Evolutionary conservation across 441 rosid species (phyloP).

Genomic region (Croton setiger): DNA sequence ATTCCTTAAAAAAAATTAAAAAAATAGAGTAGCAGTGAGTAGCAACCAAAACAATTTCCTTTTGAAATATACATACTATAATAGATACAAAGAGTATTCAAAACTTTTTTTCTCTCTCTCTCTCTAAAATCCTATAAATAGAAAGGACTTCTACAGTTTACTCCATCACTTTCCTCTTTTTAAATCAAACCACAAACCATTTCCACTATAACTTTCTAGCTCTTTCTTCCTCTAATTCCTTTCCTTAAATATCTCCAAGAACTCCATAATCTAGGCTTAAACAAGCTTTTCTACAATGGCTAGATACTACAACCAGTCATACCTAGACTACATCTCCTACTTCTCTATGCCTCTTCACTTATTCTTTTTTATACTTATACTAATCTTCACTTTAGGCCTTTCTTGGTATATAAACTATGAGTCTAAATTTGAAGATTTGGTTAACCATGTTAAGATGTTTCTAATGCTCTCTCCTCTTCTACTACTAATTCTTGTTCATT

Average conservation of each 20-base stretch:
- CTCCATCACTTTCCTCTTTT: neutral
- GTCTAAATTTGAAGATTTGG: conserved; percentile 47
- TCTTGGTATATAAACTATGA: conserved; percentile 78
- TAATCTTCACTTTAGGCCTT: conserved; percentile 45
- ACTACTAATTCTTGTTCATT: conserved; percentile 52
- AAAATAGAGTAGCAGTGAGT: too few species aligned
- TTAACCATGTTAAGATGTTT: conserved; percentile 49
- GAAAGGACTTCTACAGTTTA: neutral
- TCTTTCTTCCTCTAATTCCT: too few species aligned
- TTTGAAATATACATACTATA: too few species aligned
- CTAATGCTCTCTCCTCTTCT: conserved; percentile 58
- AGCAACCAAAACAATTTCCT: too few species aligned
- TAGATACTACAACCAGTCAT: conserved; percentile 42
- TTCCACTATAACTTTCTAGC: neutral
- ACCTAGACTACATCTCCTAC: conserved; percentile 43
- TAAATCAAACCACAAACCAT: neutral
- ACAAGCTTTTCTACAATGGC: conserved; percentile 34
- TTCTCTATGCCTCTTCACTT: conserved; percentile 53
- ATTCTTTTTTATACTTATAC: conserved; percentile 44
- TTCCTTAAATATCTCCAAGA: too few species aligned
- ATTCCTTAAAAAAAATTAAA: too few species aligned
- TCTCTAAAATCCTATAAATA: neutral
- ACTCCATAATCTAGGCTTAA: neutral
- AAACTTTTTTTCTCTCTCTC: neutral
- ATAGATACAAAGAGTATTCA: too few species aligned